A percentile compares a stretch with the other conserved stretches of the same genome.
Conservation (phyloP, 2,329 filamentous ascomycete genomes). For the Fusarium nanum region DNA sequence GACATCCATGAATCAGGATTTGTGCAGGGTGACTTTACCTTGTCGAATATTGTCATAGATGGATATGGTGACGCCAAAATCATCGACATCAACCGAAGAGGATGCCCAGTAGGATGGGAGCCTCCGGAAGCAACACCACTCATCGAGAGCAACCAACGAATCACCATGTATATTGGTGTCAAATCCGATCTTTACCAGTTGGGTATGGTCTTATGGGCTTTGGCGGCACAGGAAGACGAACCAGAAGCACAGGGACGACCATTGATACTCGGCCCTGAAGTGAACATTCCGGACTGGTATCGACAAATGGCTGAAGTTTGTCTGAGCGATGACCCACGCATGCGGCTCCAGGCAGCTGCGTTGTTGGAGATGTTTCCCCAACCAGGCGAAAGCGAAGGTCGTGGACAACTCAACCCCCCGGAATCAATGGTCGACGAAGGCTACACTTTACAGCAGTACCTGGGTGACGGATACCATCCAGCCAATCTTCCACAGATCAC, state of each 20-base stretch:
- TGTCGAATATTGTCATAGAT: conserved; percentile 97
- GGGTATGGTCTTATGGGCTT: conserved; percentile 95
- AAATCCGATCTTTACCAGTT: conserved; percentile 97
- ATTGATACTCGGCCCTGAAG: conserved; percentile 67
- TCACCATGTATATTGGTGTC: conserved; percentile 97
- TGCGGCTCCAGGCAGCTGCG: conserved; percentile 77
- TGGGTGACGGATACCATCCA: conserved; percentile 51
- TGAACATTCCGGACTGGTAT: conserved; percentile 82
- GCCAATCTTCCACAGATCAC: conserved; percentile 53
- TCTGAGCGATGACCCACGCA: conserved; percentile 77
- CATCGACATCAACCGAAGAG: conserved; percentile 96
- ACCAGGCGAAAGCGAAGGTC: conserved; percentile 18
- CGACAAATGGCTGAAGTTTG: conserved; percentile 80
- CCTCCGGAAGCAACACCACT: conserved; percentile 89
- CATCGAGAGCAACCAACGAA: conserved; percentile 87
- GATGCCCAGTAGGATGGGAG: conserved; percentile 98
- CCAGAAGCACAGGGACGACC: conserved; percentile 84
- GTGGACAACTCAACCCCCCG: conserved; percentile 43
- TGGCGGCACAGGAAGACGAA: conserved; percentile 89
- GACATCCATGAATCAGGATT: conserved; percentile 97
- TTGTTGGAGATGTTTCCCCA: conserved; percentile 76
- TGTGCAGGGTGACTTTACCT: conserved; percentile 96
- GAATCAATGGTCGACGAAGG: conserved; percentile 57
- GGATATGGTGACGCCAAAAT: conserved; percentile 87
- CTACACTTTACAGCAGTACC: conserved; percentile 54